Base-by-base conservation (phyloP, 176 grass and related monocot genomes). In the Dendrocalamus sinicus region DNA sequence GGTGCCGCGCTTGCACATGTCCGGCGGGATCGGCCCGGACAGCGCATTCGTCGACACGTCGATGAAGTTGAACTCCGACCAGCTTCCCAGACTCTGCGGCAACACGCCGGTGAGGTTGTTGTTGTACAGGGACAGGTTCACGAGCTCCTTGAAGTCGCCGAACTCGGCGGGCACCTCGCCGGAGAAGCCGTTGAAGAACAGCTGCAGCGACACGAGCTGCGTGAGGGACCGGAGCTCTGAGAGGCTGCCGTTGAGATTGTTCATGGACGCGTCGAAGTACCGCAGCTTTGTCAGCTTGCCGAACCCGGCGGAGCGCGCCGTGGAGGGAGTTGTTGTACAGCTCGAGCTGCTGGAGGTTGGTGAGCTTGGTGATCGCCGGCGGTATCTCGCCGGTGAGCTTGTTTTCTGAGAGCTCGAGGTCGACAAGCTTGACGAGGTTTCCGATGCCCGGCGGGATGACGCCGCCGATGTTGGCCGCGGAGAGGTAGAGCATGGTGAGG, bases 21-120 rank as follows among this genome's bases (percentile, higher is more conserved):
- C 91, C 26, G 88, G 93, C 53, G 96, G 96, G 65, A 98, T 95
- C 30, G 88, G 73, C 0, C 96, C 96, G 0, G 91, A 86, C 4
- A 98, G 78, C 55, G 14, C 23, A 78, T 98, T 98, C 10, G 96
- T 92, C 0, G 96, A 95, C 37, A 98, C 96, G 76, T 98, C 96
- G 70, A 98, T 98, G 85, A 88, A 98, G 80, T 94, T 88, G 86
- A 98, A 64, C 20, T 46, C n/a, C 6, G 81, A 41, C 96, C 88
- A 94, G 77, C 96, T 95, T 0, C 96, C 96, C 2, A 98, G 70
- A 24, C 64, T 91, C 65, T 4, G 51, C 7, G 96, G 96, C 72
- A 98, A 63, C 70, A 87, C 86, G 72, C 96, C 96, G 68, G 83
- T 91, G 60, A 98, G 89, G 15, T 41, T 62, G 80, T 98, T 98